Evolutionary conservation across 1,284 basidiomycete species (phyloP).

Genomic region (Melanopsichium pennsylvanicum): DNA sequence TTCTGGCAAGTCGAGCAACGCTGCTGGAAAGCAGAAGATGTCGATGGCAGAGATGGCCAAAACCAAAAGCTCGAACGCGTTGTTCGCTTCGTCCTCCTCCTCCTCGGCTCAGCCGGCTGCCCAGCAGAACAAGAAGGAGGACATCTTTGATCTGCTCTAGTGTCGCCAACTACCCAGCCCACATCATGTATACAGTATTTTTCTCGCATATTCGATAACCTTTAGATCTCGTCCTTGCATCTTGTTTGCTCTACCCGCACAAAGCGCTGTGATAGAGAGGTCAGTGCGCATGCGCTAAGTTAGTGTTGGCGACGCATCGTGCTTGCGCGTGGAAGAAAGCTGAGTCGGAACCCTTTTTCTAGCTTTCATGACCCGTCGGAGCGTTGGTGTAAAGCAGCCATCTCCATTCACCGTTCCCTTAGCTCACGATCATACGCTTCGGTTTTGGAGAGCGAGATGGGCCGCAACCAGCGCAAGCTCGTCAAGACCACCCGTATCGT

Average conservation of each 20-base stretch:
- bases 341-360: too few species aligned
- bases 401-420: too few species aligned
- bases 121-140: constrained; percentile 44
- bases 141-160: constrained; percentile 57
- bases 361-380: too few species aligned
- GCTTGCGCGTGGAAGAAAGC: too few species aligned
- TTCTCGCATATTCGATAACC: too few species aligned
- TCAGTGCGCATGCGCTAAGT: too few species aligned
- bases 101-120: constrained; percentile 12
- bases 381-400: too few species aligned
- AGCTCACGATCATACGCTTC: not conserved
- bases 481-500: constrained; percentile 15
- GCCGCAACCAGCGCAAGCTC: not conserved
- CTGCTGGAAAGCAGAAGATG: constrained; percentile 53
- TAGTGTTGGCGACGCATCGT: too few species aligned
- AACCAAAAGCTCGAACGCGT: constrained; percentile 54
- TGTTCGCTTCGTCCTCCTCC: constrained; percentile 27
- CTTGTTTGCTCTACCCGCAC: too few species aligned
- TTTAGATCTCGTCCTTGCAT: too few species aligned
- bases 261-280: constrained; percentile 1
- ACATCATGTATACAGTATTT: too few species aligned
- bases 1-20: constrained; percentile 69
- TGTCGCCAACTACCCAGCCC: too few species aligned
- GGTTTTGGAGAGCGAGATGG: not conserved
- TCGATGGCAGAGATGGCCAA: constrained; percentile 66